Conservation (phyloP, 768 basidiomycete species). For the Mycena vitilis region DNA sequence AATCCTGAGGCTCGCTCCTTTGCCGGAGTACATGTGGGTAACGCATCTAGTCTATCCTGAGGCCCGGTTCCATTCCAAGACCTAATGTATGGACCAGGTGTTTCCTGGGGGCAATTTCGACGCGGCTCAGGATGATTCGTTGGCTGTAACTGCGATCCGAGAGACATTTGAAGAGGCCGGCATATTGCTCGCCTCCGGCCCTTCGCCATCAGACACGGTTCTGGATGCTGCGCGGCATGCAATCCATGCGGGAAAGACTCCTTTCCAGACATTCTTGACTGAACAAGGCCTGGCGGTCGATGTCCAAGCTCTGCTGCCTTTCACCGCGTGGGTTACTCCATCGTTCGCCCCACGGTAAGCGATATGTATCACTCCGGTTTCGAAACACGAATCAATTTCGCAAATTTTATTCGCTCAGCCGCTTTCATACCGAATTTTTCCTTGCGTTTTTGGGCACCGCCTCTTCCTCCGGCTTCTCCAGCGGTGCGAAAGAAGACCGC, state of each 20-base stretch:
- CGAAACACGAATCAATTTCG: constrained; percentile 2
- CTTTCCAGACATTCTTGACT: constrained; percentile 66
- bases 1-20: constrained; percentile 74
- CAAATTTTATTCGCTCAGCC: constrained; percentile 51
- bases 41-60: constrained; percentile 1
- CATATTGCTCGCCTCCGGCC: constrained; percentile 64
- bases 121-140: constrained; percentile 64
- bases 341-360: constrained; percentile 60
- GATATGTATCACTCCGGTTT: neutral
- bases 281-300: constrained; percentile 58
- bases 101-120: constrained; percentile 84
- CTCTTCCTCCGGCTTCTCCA: constrained; percentile 60
- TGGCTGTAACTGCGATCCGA: constrained; percentile 73
- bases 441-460: constrained; percentile 66
- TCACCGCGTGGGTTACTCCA: constrained; percentile 85
- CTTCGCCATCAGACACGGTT: constrained; percentile 47
- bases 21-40: constrained; percentile 73
- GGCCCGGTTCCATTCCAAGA: constrained; percentile 6
- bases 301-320: constrained; percentile 64
- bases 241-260: constrained; percentile 63
- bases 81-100: constrained; percentile 56
- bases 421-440: constrained; percentile 80
- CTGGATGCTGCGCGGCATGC: constrained; percentile 66
- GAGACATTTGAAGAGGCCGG: constrained; percentile 86
- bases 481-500: constrained; percentile 65